These are phyloP conservation scores for Pseudofabraea citricarpa DNA, from an alignment of 2,329 filamentous ascomycete genomes.

Conservation along the genomic window DNA sequence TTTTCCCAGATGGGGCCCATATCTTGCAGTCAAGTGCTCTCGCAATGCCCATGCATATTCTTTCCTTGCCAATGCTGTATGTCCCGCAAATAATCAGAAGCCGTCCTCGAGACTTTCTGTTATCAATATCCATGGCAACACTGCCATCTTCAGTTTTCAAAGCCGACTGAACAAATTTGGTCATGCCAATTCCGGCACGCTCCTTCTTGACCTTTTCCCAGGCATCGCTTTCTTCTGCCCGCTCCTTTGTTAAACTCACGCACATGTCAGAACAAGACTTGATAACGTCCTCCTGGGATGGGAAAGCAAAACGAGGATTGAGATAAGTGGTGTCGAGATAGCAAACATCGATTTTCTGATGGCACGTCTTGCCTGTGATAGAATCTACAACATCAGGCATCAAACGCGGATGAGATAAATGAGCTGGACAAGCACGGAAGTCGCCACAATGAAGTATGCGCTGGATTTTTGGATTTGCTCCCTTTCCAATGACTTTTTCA, in stretches of 20 bases:
- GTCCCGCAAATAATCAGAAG: constrained; percentile 91
- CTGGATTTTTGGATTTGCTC: constrained; percentile 57
- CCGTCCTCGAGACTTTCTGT: constrained; percentile 48
- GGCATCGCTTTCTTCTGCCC: constrained; percentile 48
- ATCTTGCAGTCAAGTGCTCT: constrained; percentile 83
- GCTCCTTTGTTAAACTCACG: constrained; percentile 66
- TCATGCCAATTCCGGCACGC: constrained; percentile 53
- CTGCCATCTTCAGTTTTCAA: constrained; percentile 22
- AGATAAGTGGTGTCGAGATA: constrained; percentile 98
- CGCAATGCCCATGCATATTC: constrained; percentile 89
- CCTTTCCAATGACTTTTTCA: constrained; percentile 66
- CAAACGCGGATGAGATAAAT: constrained; percentile 77
- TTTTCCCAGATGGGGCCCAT: constrained; percentile 78
- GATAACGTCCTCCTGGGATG: constrained; percentile 82
- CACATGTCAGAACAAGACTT: constrained; percentile 84
- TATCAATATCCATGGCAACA: constrained; percentile 15
- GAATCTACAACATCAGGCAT: constrained; percentile 69
- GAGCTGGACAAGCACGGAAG: constrained; percentile 83
- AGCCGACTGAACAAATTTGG: constrained; percentile 46
- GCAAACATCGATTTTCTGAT: constrained; percentile 90
- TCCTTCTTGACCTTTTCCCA: constrained; percentile 53
- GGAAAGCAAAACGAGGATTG: constrained; percentile 92
- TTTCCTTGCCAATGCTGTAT: constrained; percentile 97
- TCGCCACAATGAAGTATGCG: constrained; percentile 93
- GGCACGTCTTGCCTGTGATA: constrained; percentile 63